phyloP scores from a whole-genome alignment of 192 early-diverging fungal species.

The Diversispora eburnea region DNA sequence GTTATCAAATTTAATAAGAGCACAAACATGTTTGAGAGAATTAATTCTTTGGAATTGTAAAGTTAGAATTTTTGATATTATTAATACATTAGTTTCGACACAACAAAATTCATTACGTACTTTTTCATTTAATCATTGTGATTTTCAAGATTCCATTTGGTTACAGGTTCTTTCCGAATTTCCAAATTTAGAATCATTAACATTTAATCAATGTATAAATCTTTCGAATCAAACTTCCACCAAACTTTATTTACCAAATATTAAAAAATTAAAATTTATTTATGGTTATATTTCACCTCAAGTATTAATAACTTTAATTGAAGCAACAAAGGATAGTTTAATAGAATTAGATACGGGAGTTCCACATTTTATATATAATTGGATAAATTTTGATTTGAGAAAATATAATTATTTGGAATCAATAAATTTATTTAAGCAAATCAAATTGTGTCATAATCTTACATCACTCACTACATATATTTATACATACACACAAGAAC shows the following conservation, averaged over 20 bases:
- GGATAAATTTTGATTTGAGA: neutral
- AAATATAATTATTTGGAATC: neutral
- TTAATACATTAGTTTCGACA: neutral
- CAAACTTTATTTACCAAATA: neutral
- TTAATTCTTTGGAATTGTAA: conserved; percentile 1
- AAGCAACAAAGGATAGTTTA: neutral
- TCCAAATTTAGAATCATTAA: neutral
- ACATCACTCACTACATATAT: neutral
- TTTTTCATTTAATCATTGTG: neutral
- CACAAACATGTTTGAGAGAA: neutral
- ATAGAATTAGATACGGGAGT: neutral
- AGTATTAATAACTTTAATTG: neutral
- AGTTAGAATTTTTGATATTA: neutral
- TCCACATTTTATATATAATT: neutral
- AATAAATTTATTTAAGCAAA: neutral
- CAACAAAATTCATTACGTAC: neutral
- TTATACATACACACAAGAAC: neutral
- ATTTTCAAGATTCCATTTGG: neutral
- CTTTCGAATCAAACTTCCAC: neutral
- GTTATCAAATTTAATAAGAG: neutral
- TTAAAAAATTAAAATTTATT: neutral
- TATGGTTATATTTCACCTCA: neutral
- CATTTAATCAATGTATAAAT: conserved; percentile 1
- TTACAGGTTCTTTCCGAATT: neutral
- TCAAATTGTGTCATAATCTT: neutral